Conservation (phyloP, 352 stramenopile genomes). For the Phytophthora megakarya region DNA sequence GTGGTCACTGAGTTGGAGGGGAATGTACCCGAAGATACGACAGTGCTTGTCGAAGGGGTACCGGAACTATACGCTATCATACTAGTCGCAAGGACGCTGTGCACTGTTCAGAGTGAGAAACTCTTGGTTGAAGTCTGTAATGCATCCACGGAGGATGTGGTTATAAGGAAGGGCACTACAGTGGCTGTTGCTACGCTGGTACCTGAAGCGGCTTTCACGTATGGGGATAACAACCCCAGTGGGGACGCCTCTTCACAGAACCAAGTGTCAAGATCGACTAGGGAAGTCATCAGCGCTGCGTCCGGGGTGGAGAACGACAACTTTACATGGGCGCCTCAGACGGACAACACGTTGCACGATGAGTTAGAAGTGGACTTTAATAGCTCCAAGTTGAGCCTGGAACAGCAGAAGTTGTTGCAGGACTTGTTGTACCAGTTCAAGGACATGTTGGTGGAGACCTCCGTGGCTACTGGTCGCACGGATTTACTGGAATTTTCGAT, state of each 20-base stretch:
- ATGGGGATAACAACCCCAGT: no score
- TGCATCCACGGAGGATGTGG: background rate
- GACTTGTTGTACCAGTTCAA: background rate
- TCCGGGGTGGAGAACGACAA: no score
- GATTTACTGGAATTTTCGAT: slow-evolving; percentile 6
- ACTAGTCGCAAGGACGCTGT: slow-evolving; percentile 1
- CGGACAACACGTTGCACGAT: background rate
- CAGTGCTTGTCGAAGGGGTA: background rate
- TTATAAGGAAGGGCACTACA: background rate
- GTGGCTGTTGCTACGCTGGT: background rate
- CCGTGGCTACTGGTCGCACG: background rate
- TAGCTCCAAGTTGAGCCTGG: background rate
- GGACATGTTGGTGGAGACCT: slow-evolving; percentile 11
- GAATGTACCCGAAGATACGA: background rate
- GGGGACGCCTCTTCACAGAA: no score
- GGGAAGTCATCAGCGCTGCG: background rate
- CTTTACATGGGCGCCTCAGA: no score
- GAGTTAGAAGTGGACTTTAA: background rate
- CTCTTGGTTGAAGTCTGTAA: slow-evolving; percentile 9
- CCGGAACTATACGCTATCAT: background rate
- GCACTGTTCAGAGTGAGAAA: background rate
- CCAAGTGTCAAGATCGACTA: background rate
- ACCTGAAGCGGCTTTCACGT: background rate
- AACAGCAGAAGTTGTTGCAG: no score
- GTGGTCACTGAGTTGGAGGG: background rate